phyloP scores from a whole-genome alignment of 2,329 filamentous ascomycete genomes.

The Nothophoma quercina region DNA sequence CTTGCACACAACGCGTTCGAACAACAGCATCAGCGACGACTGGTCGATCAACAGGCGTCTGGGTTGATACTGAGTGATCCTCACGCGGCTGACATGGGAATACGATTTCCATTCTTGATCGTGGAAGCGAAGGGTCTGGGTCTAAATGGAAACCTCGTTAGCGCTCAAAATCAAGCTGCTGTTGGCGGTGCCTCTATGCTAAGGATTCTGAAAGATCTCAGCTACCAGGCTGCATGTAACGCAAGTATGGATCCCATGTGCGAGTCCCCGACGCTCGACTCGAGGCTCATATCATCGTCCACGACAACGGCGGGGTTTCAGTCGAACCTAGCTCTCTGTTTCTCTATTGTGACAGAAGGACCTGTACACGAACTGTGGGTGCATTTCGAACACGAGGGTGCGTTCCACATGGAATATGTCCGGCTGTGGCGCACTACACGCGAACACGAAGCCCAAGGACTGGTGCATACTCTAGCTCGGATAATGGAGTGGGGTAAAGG shows the following conservation, averaged over 20 bases:
- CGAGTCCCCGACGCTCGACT: no score
- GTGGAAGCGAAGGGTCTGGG: conserved; percentile 11
- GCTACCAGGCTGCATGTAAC: background rate
- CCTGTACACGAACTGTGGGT: conserved; percentile 10
- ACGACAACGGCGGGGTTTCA: no score
- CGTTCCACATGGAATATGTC: no score
- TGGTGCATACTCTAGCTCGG: no score
- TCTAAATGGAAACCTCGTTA: conserved; percentile 3
- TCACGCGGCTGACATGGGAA: conserved; percentile 1
- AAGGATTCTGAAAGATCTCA: background rate
- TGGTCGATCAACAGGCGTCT: background rate
- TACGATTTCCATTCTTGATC: conserved; percentile 19
- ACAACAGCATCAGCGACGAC: background rate
- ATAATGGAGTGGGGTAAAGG: no score
- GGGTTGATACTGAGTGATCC: background rate
- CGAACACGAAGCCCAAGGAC: no score
- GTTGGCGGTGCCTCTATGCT: conserved; percentile 5
- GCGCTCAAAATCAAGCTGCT: conserved; percentile 20
- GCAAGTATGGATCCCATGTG: no score
- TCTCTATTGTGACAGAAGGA: conserved; percentile 9
- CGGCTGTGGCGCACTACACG: no score
- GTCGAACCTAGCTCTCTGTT: background rate
- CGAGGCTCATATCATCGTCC: no score
- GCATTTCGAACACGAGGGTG: no score
- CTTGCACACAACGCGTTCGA: conserved; percentile 7